A percentile compares a stretch with the other conserved stretches of the same genome.
Conservation (phyloP, 768 basidiomycete genomes). For the Imleria badia region DNA sequence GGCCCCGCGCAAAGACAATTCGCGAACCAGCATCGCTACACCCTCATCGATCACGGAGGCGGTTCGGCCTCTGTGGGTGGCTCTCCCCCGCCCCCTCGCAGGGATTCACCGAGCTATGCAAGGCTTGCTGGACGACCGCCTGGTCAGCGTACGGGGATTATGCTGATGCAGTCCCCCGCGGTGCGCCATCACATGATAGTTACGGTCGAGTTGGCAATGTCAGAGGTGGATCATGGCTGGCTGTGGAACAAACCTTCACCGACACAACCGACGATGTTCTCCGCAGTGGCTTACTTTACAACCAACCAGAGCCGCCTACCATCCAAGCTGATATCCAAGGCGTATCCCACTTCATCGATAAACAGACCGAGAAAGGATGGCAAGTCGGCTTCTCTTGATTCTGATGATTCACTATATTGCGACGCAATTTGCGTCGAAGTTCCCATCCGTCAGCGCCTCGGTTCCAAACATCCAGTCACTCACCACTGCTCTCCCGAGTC, state of each 20-base stretch:
- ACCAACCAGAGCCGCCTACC: constrained; percentile 78
- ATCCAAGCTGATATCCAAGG: constrained; percentile 66
- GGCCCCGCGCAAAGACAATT: no score
- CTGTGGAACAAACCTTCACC: no score
- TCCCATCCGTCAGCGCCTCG: no score
- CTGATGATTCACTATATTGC: no score
- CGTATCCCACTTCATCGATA: constrained; percentile 67
- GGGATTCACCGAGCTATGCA: constrained; percentile 27
- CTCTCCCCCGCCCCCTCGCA: constrained; percentile 15
- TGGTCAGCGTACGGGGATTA: constrained; percentile 26
- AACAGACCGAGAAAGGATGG: constrained; percentile 61
- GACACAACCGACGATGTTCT: constrained; percentile 66
- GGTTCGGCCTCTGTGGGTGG: constrained; percentile 8
- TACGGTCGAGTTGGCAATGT: no score
- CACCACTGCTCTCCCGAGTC: no score
- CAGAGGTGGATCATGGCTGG: no score
- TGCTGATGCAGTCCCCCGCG: no score
- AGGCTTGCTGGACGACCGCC: constrained; percentile 33
- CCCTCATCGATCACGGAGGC: constrained; percentile 47
- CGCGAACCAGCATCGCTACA: constrained; percentile 45
- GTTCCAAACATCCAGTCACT: no score
- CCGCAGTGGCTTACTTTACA: constrained; percentile 86
- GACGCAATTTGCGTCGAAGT: no score
- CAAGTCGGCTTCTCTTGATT: no score
- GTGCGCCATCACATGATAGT: no score